Base-by-base conservation (phyloP, 306 rosid species). In the Ammopiptanthus mongolicus region DNA sequence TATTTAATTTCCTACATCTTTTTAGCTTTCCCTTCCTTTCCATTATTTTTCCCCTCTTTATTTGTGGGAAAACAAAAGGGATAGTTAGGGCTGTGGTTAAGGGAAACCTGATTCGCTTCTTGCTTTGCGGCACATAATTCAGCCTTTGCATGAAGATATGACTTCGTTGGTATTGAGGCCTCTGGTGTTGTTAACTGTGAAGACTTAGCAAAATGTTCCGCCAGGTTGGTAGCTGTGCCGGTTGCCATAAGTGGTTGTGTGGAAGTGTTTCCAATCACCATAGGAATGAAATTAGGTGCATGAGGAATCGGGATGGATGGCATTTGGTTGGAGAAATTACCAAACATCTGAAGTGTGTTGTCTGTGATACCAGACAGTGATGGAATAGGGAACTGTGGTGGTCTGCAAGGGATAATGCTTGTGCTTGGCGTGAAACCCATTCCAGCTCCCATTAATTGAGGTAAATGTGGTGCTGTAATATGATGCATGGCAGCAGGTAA, bases 311-410 rank as follows among this genome's bases (percentile, higher is more conserved):
- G 55, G 53, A 69, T 77, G 15, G 67, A 57, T 5, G 46, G 70
- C 19, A 76, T 22, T 41, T 81, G 90, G 73, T 65, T 73, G 33
- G 81, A 75, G 65, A 87, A 76, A 73, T 71, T 79, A 81, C 79
- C 83, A 82, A 79, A 70, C 85, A 84, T 81, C 8, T 72, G 81
- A 62, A 55, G 15, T 48, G 42, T 31, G 50, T 64, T 78, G 46
- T 76, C 72, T 44, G 85, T 65, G 31, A 77, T 63, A 10, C 41
- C 31, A 55, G 81, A 22, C 6, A 72, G 6, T 63, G 80, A 77
- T 74, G 84, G 79, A 65, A 79, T 25, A 17, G 85, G 76, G 23
- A 83, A 65, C 60, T 81, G 84, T 29, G 81, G 39, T 21, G 69
- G 68, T 41, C 33, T 44, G 65, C 74, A 74, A 75, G 79, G 71